Evolutionary conservation across 2,329 filamentous ascomycete species (phyloP).

Genomic region (Talaromyces sp.): DNA sequence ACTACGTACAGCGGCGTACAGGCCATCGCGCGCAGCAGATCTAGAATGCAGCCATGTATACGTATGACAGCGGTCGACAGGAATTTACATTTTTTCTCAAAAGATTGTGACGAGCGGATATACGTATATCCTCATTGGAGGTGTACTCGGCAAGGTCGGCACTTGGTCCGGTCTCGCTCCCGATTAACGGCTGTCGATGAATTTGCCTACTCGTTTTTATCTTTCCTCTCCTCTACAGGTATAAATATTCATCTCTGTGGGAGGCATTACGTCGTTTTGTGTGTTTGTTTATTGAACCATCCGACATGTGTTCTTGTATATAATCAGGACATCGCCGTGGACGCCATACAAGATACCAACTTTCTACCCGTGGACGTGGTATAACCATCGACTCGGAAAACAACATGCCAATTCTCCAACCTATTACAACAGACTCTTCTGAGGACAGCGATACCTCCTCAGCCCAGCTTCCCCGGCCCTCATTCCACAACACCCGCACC

Average conservation of each 20-base stretch:
- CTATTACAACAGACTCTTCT: slow-evolving; percentile 2
- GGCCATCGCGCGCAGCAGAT: not conserved
- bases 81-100: too few relatives aligned
- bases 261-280: not conserved
- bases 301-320: not conserved
- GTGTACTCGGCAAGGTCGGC: slow-evolving; percentile 1
- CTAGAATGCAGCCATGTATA: not conserved
- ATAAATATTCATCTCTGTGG: not conserved
- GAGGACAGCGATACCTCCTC: not conserved
- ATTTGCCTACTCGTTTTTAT: not conserved
- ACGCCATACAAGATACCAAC: not conserved
- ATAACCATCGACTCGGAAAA: too few relatives aligned
- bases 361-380: too few relatives aligned
- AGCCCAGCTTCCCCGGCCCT: not conserved
- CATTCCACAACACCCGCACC: not conserved
- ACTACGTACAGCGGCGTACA: not conserved
- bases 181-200: not conserved
- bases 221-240: not conserved
- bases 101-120: not conserved
- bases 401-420: slow-evolving; percentile 9
- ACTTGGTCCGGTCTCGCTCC: not conserved
- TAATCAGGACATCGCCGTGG: not conserved
- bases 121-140: not conserved
- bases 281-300: not conserved
- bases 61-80: too few relatives aligned